Percentiles rank a stretch among this genome's conserved stretches.
phyloP scores from a whole-genome alignment of 1,284 basidiomycete species.

The Gymnopus androsaceus region DNA sequence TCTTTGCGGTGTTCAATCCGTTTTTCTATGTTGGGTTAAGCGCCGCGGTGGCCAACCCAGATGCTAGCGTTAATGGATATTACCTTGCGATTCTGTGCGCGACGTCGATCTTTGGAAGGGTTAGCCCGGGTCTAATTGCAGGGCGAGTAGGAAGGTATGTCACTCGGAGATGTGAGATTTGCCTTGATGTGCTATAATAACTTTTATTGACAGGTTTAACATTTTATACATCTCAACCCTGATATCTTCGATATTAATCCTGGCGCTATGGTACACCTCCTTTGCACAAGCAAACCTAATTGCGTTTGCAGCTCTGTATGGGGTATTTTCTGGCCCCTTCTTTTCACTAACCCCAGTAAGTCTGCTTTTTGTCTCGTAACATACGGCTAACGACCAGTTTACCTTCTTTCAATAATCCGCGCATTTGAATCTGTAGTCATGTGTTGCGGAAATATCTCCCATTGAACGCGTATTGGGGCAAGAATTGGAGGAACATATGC shows the following conservation, averaged over 20 bases:
- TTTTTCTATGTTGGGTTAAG: constrained; percentile 30
- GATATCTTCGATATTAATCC: constrained; percentile 22
- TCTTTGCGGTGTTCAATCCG: constrained; percentile 28
- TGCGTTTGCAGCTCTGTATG: constrained; percentile 27
- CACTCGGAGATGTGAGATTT: too few species aligned
- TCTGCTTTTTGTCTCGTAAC: too few species aligned
- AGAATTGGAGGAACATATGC: constrained; percentile 21
- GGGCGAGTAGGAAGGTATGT: constrained; percentile 26
- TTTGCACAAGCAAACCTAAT: constrained; percentile 23
- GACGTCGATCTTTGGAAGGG: constrained; percentile 26
- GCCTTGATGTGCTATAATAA: too few species aligned
- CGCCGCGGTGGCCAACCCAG: constrained; percentile 20
- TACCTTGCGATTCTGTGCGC: constrained; percentile 28
- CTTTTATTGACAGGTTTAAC: constrained; percentile 24
- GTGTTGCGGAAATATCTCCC: constrained; percentile 28
- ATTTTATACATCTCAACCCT: constrained; percentile 21
- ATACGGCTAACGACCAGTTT: too few species aligned
- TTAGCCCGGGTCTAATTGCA: constrained; percentile 25
- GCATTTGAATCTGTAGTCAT: constrained; percentile 22
- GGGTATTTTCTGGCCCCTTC: constrained; percentile 28
- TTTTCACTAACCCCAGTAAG: constrained; percentile 27
- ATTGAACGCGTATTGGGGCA: constrained; percentile 29
- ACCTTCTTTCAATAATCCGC: too few species aligned
- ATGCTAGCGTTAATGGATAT: constrained; percentile 22
- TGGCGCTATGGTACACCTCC: constrained; percentile 29